Conservation (phyloP, 768 basidiomycete genomes). For the Candolleomyces efflorescens region DNA sequence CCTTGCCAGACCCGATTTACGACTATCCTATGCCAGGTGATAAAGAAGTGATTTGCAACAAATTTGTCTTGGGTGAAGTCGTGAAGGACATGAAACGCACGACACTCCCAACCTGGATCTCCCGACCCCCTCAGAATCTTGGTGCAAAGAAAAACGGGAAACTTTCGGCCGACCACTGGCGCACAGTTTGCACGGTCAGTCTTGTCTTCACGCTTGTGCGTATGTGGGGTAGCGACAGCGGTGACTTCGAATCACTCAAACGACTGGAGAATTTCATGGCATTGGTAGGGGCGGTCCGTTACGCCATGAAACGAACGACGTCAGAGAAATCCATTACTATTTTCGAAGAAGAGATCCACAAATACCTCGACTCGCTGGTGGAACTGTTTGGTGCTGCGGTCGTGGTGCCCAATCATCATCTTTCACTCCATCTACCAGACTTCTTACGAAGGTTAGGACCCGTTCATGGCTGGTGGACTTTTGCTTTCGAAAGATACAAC, state of each 20-base stretch:
- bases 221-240: constrained; percentile 26
- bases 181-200: constrained; percentile 16
- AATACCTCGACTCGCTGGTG: constrained; percentile 26
- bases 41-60: background rate
- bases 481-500: constrained; percentile 19
- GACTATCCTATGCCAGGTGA: background rate
- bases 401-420: constrained; percentile 35
- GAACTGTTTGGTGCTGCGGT: constrained; percentile 24
- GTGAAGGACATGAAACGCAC: constrained; percentile 13
- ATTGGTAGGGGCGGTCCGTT: constrained; percentile 27
- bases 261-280: constrained; percentile 28
- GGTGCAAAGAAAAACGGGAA: constrained; percentile 19
- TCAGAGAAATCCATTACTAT: constrained; percentile 15
- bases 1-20: background rate
- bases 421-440: constrained; percentile 31
- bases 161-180: constrained; percentile 34
- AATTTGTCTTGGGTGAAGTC: constrained; percentile 4
- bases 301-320: constrained; percentile 22
- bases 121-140: constrained; percentile 11
- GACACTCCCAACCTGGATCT: constrained; percentile 17
- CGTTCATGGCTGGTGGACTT: constrained; percentile 31
- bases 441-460: constrained; percentile 30
- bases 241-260: constrained; percentile 7
- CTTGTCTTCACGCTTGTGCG: constrained; percentile 32
- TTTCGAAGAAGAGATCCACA: constrained; percentile 24